Evolutionary conservation across 1,284 basidiomycete genomes (phyloP), one percentile per base, ranked within the genome.

Genomic region (Rhodofomes roseus): DNA sequence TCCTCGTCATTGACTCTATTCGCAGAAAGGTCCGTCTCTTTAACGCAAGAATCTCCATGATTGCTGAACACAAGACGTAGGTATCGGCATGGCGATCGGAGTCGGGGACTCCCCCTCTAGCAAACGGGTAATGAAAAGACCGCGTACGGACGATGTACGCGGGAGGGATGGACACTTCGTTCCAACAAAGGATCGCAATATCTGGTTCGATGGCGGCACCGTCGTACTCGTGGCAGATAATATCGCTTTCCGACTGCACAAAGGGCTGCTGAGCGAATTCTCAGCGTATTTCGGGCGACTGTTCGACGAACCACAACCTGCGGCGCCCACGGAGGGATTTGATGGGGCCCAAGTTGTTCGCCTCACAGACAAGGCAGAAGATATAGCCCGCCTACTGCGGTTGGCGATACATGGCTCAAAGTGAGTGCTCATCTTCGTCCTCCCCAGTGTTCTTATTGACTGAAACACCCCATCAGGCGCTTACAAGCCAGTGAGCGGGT

Each of bases 171-270:
- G 9, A 7, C 22, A 23, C n/a, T 11, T 44, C 14, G 14, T 12
- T 14, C 20, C 5, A 14, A 44, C 43, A 23, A 23, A 16, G 7
- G 11, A 27, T 14, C 4, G 27, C 29, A 51, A 62, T 11, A 31
- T 63, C 22, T 65, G 64, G 64, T 58, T 31, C 36, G 41, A 57
- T 14, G 65, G 65, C 52, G 65, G 65, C 1, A 66, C 58, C 31
- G 29, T 66, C 27, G 39, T 66, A 11, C 52, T 66, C 12, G 25
- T 54, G 7, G 55, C 64, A 4, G 7, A 27, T 18, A 41, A 16
- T 4, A 61, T 51, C 23, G 41, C 46, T 0, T 66, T 65, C 54
- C 52, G 56, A 8, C 62, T 66, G 0, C 58, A 62, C 48, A 52
- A 51, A 18, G 59, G 63, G 31, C 7, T 64, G n/a, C 55, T 66